Conservation (phyloP, 176 grass and related monocot species). For the Luzula sylvatica region DNA sequence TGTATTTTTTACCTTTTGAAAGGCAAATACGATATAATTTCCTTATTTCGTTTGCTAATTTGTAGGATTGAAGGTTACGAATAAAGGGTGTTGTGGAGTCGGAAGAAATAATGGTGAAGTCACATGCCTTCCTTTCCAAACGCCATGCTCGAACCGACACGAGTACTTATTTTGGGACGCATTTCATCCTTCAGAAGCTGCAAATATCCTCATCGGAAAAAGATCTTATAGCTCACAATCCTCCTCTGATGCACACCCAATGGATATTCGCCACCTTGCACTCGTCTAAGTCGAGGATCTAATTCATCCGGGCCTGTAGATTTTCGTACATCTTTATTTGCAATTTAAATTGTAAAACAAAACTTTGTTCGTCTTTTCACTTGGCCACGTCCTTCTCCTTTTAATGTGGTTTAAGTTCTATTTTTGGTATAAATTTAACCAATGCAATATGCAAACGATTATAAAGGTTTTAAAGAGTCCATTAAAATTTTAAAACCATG, state of each 20-base stretch:
- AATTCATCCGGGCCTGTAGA: not conserved
- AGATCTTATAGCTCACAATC: conserved; percentile 50
- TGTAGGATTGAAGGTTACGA: conserved; percentile 52
- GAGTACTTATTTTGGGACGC: conserved; percentile 96
- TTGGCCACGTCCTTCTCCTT: too few species aligned
- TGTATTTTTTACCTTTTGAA: not conserved
- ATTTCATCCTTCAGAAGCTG: conserved; percentile 85
- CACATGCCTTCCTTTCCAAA: conserved; percentile 79
- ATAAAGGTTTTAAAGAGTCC: too few species aligned
- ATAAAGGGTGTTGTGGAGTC: conserved; percentile 78
- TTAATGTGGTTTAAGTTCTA: too few species aligned
- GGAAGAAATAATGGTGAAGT: conserved; percentile 98
- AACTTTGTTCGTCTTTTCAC: too few species aligned
- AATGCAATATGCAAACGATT: too few species aligned
- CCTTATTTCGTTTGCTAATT: conserved; percentile 3
- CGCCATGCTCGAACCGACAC: conserved; percentile 59
- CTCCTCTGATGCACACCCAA: conserved; percentile 57
- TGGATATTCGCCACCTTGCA: conserved; percentile 53
- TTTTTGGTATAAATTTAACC: too few species aligned
- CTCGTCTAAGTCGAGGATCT: conserved; percentile 33
- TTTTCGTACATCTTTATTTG: too few species aligned
- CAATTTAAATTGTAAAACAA: too few species aligned
- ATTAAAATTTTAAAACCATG: conserved; percentile 10
- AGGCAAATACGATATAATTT: not conserved
- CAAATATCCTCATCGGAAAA: conserved; percentile 53